Base-by-base conservation (phyloP, 306 rosid species). In the Styphnolobium japonicum region DNA sequence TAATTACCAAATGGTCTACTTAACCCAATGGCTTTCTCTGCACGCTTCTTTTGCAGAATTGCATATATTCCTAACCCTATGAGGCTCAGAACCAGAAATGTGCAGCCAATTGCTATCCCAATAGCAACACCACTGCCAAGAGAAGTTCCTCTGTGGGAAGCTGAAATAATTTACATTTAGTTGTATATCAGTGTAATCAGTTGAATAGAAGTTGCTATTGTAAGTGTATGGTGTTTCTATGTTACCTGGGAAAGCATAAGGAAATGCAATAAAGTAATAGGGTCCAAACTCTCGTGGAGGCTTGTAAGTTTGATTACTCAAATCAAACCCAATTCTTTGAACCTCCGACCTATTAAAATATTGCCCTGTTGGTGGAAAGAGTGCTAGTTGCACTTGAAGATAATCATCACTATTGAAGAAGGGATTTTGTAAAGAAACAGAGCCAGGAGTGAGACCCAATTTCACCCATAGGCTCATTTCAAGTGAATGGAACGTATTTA, bases 261-360 rank as follows among this genome's bases (percentile, higher is more conserved):
- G 94, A 80, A 84, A 77, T 51, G 99, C 90, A 73, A 89, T 81
- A 31, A 93, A 91, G 71, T 70, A 85, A 79, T 83, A 96, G 33
- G 99, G 99, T 79, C 98, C 99, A 79, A 96, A 91, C 60, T 63
- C 80, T 0, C 0, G 3, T 0, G 99, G 99, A 21, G 97, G 99
- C 87, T 93, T 93, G 86, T 86, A 91, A 18, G 90, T 93, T 89
- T 96, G 99, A 71, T 89, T 89, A 75, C 86, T 90, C 88, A 96
- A 34, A 6, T 85, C 79, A 83, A 91, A 96, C 67, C 99, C 99
- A 58, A 96, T 85, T 83, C 97, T 90, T 69, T 79, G 87, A 83
- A 96, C 73, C 51, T 91, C 97, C 10, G 94, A 84, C 78, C 97
- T 80, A 52, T 84, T 96, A 76, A 96, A 96, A 63, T 85, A 71